phyloP scores from a whole-genome alignment of 78 protist genomes.

The Monosiga brevicollis region DNA sequence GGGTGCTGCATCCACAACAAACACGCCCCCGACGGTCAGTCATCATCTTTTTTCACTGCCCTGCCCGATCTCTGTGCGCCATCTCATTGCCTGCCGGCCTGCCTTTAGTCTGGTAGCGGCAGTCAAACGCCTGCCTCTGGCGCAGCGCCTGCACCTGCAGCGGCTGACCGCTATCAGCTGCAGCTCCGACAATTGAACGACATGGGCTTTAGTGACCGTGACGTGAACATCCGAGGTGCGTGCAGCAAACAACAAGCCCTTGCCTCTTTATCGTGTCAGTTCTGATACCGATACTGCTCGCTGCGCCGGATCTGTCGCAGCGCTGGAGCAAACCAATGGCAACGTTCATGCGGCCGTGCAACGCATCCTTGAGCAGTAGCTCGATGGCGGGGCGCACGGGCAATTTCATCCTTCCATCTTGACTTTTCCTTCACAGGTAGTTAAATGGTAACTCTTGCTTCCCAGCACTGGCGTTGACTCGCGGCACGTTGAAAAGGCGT shows the following conservation, averaged over 20 bases:
- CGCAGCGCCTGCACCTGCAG: conserved; percentile 12
- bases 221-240: conserved; percentile 37
- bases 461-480: too few relatives aligned
- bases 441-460: too few relatives aligned
- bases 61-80: too few relatives aligned
- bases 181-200: conserved; percentile 59
- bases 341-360: conserved; percentile 15
- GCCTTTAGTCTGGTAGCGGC: neutral
- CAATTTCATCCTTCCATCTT: too few relatives aligned
- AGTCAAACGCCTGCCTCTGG: neutral
- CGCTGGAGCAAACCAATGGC: conserved; percentile 7
- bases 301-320: neutral
- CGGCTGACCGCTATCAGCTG: conserved; percentile 26
- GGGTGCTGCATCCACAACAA: neutral
- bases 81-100: too few relatives aligned
- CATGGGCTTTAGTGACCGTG: conserved; percentile 68
- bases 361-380: neutral
- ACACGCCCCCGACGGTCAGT: neutral
- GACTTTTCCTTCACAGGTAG: too few relatives aligned
- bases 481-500: too few relatives aligned
- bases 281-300: neutral
- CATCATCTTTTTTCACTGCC: too few relatives aligned
- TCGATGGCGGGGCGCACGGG: too few relatives aligned
- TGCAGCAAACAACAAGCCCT: too few relatives aligned
- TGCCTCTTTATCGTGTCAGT: too few relatives aligned